These are phyloP conservation scores for Populus deltoides DNA, from an alignment of 345 rosid genomes.

Conservation along the genomic window DNA sequence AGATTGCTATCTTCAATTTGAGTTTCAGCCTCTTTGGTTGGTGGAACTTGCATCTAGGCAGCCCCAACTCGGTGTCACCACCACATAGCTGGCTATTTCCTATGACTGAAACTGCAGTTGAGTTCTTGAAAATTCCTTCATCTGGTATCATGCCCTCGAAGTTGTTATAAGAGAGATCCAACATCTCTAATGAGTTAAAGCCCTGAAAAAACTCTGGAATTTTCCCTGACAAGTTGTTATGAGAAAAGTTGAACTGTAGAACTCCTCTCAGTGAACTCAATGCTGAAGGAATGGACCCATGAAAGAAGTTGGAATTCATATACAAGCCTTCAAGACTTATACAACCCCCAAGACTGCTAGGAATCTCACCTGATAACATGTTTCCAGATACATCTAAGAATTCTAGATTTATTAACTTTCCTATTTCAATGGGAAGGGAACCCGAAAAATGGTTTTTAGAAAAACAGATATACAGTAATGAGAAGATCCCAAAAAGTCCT, in stretches of 20 bases:
- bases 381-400: neutral
- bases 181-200: neutral
- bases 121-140: neutral
- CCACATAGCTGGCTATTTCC: slow-evolving; percentile 8
- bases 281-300: neutral
- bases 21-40: no score
- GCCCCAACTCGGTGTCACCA: neutral
- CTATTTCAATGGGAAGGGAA: neutral
- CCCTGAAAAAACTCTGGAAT: neutral
- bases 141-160: neutral
- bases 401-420: neutral
- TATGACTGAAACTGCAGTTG: neutral
- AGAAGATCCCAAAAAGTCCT: neutral
- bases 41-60: neutral
- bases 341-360: neutral
- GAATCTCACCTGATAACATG: neutral
- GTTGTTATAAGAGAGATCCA: slow-evolving; percentile 2
- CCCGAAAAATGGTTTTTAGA: neutral
- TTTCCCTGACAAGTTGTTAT: neutral
- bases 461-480: neutral
- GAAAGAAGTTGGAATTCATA: neutral
- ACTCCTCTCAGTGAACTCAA: neutral
- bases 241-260: neutral
- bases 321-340: neutral
- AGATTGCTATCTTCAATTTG: no score